phyloP scores from a whole-genome alignment of 148 eudicot genomes.

The Talinum fruticosum region DNA sequence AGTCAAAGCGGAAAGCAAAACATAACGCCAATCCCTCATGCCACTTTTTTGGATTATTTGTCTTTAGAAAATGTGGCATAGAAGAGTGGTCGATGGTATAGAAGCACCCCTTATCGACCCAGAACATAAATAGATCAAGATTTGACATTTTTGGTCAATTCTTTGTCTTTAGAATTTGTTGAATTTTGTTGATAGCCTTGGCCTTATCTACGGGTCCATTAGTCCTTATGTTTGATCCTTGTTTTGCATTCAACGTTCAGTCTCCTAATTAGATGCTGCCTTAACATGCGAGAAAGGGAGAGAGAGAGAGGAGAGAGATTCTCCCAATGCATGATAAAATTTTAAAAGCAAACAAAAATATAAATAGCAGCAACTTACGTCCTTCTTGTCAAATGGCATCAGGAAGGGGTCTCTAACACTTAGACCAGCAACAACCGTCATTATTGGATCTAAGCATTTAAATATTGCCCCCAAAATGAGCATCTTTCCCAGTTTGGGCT shows the following conservation, averaged over 20 bases:
- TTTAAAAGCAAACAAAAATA: neutral
- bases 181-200: too few species aligned
- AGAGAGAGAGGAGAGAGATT: neutral
- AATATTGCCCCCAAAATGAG: conserved; percentile 85
- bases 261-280: neutral
- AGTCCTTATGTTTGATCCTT: too few species aligned
- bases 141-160: too few species aligned
- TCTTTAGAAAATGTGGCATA: neutral
- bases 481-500: conserved; percentile 97
- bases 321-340: neutral
- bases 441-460: conserved; percentile 86
- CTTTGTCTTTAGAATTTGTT: too few species aligned
- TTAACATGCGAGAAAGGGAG: neutral
- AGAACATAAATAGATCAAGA: too few species aligned
- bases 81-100: too few species aligned
- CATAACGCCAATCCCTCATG: neutral
- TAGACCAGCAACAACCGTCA: conserved; percentile 95
- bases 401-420: conserved; percentile 92
- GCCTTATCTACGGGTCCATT: too few species aligned
- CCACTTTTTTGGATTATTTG: neutral
- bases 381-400: conserved; percentile 88
- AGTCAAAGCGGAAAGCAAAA: too few species aligned
- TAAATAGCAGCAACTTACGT: conserved; percentile 46
- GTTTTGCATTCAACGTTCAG: too few species aligned
- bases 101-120: too few species aligned